Conservation (phyloP, 2,329 filamentous ascomycete genomes). For the Alternaria alternata region DNA sequence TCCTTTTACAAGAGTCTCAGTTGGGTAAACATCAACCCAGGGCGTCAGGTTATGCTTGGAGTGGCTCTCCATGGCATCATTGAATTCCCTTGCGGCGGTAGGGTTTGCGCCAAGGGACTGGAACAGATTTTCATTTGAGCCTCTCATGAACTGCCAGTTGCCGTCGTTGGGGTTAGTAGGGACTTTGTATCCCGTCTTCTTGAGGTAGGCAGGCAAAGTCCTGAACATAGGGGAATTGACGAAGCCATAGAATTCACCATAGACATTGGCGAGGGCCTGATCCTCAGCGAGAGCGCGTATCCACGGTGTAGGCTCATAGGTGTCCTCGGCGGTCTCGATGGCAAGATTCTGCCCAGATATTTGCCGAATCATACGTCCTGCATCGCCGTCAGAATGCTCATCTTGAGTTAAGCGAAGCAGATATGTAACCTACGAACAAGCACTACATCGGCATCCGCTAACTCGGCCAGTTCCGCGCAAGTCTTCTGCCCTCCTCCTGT, state of each 20-base stretch:
- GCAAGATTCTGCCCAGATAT: conserved; percentile 5
- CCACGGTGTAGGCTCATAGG: conserved; percentile 12
- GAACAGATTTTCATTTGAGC: conserved; percentile 9
- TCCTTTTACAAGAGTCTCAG: conserved; percentile 4
- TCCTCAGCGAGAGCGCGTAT: conserved; percentile 9
- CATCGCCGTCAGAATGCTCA: neutral
- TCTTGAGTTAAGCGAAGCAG: neutral
- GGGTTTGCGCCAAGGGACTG: conserved; percentile 13
- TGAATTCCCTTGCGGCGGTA: conserved; percentile 11
- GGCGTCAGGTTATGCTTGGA: conserved; percentile 3
- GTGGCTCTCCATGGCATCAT: conserved; percentile 12
- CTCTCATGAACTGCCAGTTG: conserved; percentile 13
- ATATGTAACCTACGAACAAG: neutral
- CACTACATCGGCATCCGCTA: neutral
- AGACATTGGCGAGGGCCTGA: conserved; percentile 13
- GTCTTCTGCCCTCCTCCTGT: conserved; percentile 7
- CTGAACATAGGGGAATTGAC: conserved; percentile 15
- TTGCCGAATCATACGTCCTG: conserved; percentile 2
- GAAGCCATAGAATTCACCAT: conserved; percentile 10
- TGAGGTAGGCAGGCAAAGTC: conserved; percentile 10
- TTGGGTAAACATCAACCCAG: conserved; percentile 11
- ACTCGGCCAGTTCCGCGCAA: conserved; percentile 7
- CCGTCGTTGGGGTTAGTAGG: conserved; percentile 12
- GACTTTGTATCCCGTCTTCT: conserved; percentile 9
- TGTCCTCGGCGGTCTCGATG: conserved; percentile 5